Conservation (phyloP, 2,329 filamentous ascomycete genomes). For the Monosporascus sp. region DNA sequence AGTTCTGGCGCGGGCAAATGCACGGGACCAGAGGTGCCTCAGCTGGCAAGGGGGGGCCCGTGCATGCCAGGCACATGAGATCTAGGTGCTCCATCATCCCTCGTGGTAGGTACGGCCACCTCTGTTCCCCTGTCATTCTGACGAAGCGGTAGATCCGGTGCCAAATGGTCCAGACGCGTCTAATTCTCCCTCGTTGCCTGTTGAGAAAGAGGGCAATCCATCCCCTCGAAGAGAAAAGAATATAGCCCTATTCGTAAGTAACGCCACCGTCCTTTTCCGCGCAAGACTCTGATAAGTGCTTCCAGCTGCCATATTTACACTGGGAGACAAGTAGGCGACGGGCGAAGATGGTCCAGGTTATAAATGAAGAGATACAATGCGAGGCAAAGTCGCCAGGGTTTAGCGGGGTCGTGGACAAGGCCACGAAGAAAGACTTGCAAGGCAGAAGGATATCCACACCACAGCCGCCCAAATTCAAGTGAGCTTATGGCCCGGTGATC, state of each 20-base stretch:
- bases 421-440: background rate
- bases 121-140: background rate
- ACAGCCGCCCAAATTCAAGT: background rate
- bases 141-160: background rate
- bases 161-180: background rate
- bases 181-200: background rate
- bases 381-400: background rate
- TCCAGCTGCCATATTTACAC: constrained; percentile 35
- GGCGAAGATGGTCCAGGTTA: constrained; percentile 12
- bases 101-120: background rate
- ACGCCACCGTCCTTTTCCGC: background rate
- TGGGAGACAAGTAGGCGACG: constrained; percentile 34
- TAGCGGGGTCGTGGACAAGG: background rate
- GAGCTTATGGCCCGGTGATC: background rate
- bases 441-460: background rate
- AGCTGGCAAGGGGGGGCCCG: background rate
- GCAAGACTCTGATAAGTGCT: background rate
- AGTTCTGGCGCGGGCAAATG: constrained; percentile 8
- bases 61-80: constrained; percentile 9
- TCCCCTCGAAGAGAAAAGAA: constrained; percentile 3
- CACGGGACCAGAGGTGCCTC: background rate
- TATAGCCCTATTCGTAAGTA: constrained; percentile 20
- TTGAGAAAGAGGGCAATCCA: background rate
- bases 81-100: constrained; percentile 2
- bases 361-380: constrained; percentile 10